phyloP scores from a whole-genome alignment of 495 filamentous ascomycete species.

The Rhizodiscina lignyota region DNA sequence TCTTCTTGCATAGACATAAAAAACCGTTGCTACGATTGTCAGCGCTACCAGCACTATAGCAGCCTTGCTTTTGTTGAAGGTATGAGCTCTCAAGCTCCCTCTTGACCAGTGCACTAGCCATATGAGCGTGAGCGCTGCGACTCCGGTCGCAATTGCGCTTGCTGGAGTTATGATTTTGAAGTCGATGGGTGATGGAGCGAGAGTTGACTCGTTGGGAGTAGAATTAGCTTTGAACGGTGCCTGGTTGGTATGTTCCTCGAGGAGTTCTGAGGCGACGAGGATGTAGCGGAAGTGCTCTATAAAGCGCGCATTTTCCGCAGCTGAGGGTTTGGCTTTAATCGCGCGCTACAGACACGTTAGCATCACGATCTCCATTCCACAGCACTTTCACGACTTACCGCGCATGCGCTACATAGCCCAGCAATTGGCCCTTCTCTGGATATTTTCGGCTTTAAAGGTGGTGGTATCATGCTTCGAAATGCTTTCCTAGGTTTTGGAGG shows the following conservation, averaged over 20 bases:
- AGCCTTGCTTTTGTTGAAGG: slow-evolving; percentile 30
- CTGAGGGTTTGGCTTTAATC: slow-evolving; percentile 31
- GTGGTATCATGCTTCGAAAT: no score
- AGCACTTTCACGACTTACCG: no score
- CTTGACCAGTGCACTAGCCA: slow-evolving; percentile 58
- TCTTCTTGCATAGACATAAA: slow-evolving; percentile 59
- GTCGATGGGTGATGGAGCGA: slow-evolving; percentile 36
- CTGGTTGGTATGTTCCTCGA: slow-evolving; percentile 48
- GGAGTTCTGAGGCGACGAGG: slow-evolving; percentile 83
- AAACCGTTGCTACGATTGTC: slow-evolving; percentile 35
- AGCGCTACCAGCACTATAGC: slow-evolving; percentile 39
- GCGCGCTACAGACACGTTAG: no score
- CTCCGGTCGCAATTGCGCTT: slow-evolving; percentile 34
- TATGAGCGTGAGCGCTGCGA: slow-evolving; percentile 49
- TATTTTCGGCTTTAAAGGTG: no score
- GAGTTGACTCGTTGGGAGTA: slow-evolving; percentile 5
- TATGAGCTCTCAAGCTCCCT: slow-evolving; percentile 24
- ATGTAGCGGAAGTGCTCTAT: slow-evolving; percentile 92
- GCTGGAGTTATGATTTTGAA: slow-evolving; percentile 21
- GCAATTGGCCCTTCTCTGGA: no score
- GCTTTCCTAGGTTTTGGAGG: no score
- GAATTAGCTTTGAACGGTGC: no score
- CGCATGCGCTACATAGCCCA: no score
- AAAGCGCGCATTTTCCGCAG: slow-evolving; percentile 72
- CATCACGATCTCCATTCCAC: no score